Conservation (phyloP, 2,329 filamentous ascomycete species). For the Xylariomycetidae sp. region DNA sequence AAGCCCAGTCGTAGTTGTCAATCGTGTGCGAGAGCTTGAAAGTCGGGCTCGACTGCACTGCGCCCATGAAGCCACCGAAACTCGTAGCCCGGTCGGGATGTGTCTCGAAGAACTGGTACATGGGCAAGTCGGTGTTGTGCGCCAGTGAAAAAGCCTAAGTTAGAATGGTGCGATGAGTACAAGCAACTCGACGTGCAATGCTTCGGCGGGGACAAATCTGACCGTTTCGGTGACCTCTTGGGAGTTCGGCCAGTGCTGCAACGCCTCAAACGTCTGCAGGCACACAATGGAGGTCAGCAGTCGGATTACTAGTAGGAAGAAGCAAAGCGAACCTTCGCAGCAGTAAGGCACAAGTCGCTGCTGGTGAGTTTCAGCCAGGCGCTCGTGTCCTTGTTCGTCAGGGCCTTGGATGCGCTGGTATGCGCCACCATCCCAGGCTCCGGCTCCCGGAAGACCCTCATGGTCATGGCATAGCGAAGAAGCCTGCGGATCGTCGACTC, state of each 20-base stretch:
- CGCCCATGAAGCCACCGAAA: conserved; percentile 1
- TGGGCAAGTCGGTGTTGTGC: conserved; percentile 1
- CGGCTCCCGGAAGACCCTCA: conserved; percentile 24
- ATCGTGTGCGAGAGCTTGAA: conserved; percentile 1
- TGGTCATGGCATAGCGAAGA: conserved; percentile 22
- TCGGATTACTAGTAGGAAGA: neutral
- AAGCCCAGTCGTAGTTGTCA: conserved; percentile 13
- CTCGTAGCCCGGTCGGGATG: neutral
- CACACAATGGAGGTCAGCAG: neutral
- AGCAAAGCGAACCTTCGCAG: conserved; percentile 5
- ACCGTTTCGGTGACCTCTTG: conserved; percentile 18
- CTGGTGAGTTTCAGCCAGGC: conserved; percentile 10
- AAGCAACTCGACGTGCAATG: neutral
- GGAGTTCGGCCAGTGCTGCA: conserved; percentile 18
- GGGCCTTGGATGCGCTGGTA: conserved; percentile 14
- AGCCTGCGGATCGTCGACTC: conserved; percentile 18
- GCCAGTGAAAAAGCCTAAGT: conserved; percentile 6
- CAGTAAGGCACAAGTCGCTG: conserved; percentile 16
- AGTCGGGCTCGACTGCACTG: neutral
- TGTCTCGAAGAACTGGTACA: conserved; percentile 2
- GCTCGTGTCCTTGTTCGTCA: conserved; percentile 7
- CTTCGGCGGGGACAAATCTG: conserved; percentile 1
- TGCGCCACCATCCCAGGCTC: conserved; percentile 21
- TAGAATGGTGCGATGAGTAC: neutral
- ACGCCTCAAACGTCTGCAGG: conserved; percentile 12